phyloP scores from a whole-genome alignment of 192 early-diverging fungal species.

The Gigaspora rosea region DNA sequence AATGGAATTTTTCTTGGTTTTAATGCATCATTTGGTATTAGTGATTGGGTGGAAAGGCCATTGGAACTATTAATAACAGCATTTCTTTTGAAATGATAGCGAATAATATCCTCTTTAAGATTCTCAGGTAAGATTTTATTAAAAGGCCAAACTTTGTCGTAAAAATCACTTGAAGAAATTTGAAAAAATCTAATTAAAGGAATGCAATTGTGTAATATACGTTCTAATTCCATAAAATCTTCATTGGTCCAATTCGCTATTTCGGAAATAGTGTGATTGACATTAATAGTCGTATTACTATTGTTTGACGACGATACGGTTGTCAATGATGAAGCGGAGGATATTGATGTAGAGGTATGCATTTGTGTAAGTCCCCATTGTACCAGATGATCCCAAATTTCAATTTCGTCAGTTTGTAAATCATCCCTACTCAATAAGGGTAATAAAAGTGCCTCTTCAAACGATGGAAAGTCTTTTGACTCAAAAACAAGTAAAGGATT shows the following conservation, averaged over 20 bases:
- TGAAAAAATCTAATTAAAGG: conserved; percentile 19
- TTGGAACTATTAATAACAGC: not conserved
- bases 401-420: conserved; percentile 30
- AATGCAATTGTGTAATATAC: conserved; percentile 1
- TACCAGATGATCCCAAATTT: conserved; percentile 29
- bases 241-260: conserved; percentile 4
- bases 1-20: not conserved
- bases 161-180: conserved; percentile 23
- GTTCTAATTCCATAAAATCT: conserved; percentile 23
- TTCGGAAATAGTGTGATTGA: not conserved
- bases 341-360: not conserved
- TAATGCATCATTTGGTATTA: not conserved
- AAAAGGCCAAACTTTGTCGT: conserved; percentile 25
- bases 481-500: conserved; percentile 22
- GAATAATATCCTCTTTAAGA: conserved; percentile 7
- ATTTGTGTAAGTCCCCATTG: conserved; percentile 30
- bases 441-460: conserved; percentile 26
- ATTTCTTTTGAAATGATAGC: conserved; percentile 2
- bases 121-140: conserved; percentile 5
- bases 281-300: too few relatives aligned
- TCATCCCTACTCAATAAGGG: conserved; percentile 23
- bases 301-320: not conserved
- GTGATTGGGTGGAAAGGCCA: not conserved
- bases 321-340: not conserved
- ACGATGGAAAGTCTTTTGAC: conserved; percentile 22